Evolutionary conservation across 2,329 filamentous ascomycete species (phyloP), one percentile per base, ranked within the genome.

Genomic region (Fusarium decemcellulare): DNA sequence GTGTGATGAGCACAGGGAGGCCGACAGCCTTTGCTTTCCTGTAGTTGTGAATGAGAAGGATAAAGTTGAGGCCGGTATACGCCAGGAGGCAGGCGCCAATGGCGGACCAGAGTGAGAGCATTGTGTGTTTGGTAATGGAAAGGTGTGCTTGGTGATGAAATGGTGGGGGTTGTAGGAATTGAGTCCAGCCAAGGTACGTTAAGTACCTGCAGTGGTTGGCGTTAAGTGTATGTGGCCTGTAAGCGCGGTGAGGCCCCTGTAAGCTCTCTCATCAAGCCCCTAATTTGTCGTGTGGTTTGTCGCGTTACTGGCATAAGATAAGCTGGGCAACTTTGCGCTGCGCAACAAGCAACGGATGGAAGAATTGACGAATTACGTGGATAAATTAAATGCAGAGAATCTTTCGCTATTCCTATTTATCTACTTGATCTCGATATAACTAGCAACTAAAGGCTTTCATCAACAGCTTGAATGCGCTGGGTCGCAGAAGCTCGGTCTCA

Each of bases 1-100:
- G 68, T 5, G 68, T 70, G 27, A 71, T 46, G 16, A 71, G 36
- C 1, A 71, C 64, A 0, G 68, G 68, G 11, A 71, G 67, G 1
- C 68, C 68, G 0, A 71, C 53, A 5, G 51, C 8, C 14, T 61
- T 71, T 39, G 68, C 68, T 51, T 68, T 71, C 15, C 8, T 47
- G 23, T 70, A 71, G n/a, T 71, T 71, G 27, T 40, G 62, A 2
- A 68, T 9, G 1, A 71, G 55, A 11, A 68, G 67, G 1, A 61
- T 2, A 12, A 23, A 56, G 30, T 47, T 68, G 0, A 71, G 47
- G 10, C 30, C 51, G 18, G 43, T n/a, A 12, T 68, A 68, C 14
- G 50, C 40, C 5, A 70, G 4, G 0, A 60, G 18, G 0, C 65
- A n/a, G 2, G 8, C 36, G 16, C 63, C 40, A 10, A 67, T 59